Evolutionary conservation across 2,329 filamentous ascomycete genomes (phyloP).

Genomic region (Fusarium verrucosum): DNA sequence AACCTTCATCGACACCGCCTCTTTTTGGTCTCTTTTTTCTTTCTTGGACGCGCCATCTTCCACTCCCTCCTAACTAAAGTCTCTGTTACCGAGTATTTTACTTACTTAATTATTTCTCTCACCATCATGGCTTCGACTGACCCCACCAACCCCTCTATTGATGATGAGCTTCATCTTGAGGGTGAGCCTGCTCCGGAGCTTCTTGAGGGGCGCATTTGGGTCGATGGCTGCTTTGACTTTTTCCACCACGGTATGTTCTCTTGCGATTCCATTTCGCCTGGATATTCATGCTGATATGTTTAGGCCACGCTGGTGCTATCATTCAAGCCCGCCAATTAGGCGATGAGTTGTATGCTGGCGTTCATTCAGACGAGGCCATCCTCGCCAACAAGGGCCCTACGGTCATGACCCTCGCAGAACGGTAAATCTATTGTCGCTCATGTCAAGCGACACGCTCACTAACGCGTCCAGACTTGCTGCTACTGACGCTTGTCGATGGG

Average conservation of each 20-base stretch:
- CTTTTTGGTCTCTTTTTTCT: neutral
- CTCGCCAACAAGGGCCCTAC: constrained; percentile 97
- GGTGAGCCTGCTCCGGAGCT: constrained; percentile 64
- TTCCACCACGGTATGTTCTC: constrained; percentile 83
- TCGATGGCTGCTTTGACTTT: constrained; percentile 99
- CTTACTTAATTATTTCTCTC: neutral
- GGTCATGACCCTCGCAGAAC: constrained; percentile 93
- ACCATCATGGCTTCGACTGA: constrained; percentile 34
- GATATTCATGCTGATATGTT: neutral
- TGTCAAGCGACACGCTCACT: constrained; percentile 4
- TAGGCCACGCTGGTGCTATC: constrained; percentile 95
- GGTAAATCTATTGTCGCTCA: constrained; percentile 56
- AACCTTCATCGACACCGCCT: constrained; percentile 13
- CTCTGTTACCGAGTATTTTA: neutral
- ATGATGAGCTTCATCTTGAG: constrained; percentile 43
- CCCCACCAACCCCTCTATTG: constrained; percentile 37
- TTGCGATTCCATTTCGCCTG: fast-evolving
- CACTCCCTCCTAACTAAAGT: neutral
- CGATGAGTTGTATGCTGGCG: constrained; percentile 86
- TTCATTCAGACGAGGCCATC: constrained; percentile 96
- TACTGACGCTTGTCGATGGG: constrained; percentile 95
- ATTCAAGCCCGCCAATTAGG: constrained; percentile 94
- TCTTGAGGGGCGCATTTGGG: constrained; percentile 84
- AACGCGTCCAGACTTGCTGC: constrained; percentile 73
- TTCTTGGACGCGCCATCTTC: neutral